phyloP scores from a whole-genome alignment of 148 eudicot species.

The Rhododendron williamsianum region DNA sequence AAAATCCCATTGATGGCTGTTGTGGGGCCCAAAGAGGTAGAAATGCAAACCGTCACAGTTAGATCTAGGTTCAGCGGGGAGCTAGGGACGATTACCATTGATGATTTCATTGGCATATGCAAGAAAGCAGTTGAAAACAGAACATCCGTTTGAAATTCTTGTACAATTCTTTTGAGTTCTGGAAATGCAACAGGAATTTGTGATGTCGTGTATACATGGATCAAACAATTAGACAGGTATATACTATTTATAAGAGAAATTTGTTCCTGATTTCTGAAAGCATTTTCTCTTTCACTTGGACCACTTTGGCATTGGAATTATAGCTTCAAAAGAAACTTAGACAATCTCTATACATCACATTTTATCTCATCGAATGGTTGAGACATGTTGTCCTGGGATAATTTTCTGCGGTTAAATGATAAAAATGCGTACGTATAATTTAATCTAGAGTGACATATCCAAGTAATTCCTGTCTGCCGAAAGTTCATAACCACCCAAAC shows the following conservation, averaged over 20 bases:
- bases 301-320: neutral
- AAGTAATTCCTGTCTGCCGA: too few relatives aligned
- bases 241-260: neutral
- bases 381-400: neutral
- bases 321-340: neutral
- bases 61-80: constrained; percentile 91
- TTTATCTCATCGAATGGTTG: neutral
- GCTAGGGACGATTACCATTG: constrained; percentile 58
- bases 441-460: too few relatives aligned
- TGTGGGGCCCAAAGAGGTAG: constrained; percentile 82
- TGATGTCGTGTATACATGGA: neutral
- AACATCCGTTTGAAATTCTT: constrained; percentile 40
- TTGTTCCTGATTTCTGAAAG: neutral
- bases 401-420: neutral
- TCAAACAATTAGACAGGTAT: neutral
- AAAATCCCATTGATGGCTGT: constrained; percentile 91
- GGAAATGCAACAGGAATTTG: neutral
- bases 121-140: constrained; percentile 50
- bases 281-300: neutral
- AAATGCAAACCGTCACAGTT: constrained; percentile 68
- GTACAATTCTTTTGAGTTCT: neutral
- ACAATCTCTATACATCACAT: neutral
- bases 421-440: neutral
- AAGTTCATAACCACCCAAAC: too few relatives aligned
- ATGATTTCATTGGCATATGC: constrained; percentile 51